These are phyloP conservation scores for Pichia sp. DNA, from an alignment of 1,139 yeast species.

Conservation along the genomic window DNA sequence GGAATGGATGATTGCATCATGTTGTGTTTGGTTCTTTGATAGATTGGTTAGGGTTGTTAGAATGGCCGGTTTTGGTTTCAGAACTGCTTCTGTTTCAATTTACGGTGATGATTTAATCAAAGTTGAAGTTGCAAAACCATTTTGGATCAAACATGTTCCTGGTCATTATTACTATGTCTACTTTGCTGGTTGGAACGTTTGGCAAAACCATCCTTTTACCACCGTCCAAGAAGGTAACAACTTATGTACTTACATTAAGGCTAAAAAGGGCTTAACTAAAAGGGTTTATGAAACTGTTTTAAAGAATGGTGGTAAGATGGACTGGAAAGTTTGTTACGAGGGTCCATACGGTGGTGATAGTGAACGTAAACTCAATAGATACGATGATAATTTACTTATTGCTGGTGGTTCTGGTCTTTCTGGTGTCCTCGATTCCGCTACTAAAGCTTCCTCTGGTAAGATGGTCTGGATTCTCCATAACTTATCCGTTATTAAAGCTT, in stretches of 20 bases:
- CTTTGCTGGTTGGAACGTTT: constrained; percentile 14
- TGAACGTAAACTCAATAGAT: constrained; percentile 31
- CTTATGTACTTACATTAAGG: constrained; percentile 30
- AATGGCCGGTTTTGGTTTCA: constrained; percentile 35
- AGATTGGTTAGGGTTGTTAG: constrained; percentile 32
- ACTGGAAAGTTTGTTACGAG: constrained; percentile 41
- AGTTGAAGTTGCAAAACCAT: constrained; percentile 37
- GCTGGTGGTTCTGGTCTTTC: constrained; percentile 51
- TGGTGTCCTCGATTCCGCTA: constrained; percentile 20
- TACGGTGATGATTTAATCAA: constrained; percentile 35
- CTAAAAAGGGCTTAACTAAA: constrained; percentile 30
- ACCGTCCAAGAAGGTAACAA: constrained; percentile 20
- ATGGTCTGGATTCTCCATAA: constrained; percentile 14
- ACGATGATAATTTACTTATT: constrained; percentile 47
- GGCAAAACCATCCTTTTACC: constrained; percentile 40
- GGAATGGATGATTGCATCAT: constrained; percentile 38
- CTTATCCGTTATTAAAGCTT: constrained; percentile 5
- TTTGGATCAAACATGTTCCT: constrained; percentile 29
- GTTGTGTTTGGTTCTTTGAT: constrained; percentile 35
- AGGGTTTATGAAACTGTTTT: constrained; percentile 21
- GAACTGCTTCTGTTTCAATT: constrained; percentile 20
- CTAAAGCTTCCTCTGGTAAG: constrained; percentile 17
- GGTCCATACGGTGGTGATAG: constrained; percentile 54
- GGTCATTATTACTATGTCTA: constrained; percentile 45
- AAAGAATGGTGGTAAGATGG: constrained; percentile 13